Evolutionary conservation across 345 rosid genomes (phyloP), one percentile per base, ranked within the genome.

Genomic region (Microthlaspi erraticum): DNA sequence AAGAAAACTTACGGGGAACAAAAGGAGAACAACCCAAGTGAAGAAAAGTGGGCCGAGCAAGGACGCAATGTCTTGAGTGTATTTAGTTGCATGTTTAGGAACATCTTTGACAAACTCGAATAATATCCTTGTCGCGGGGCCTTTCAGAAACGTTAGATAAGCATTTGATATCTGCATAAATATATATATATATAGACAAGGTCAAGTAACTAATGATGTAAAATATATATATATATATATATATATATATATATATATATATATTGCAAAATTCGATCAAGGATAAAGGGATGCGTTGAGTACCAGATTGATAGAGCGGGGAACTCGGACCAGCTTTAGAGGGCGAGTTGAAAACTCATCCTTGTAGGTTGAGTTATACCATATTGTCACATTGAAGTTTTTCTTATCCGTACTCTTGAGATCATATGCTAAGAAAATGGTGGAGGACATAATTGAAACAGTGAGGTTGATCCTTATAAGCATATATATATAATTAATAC

Each of bases 11-110:
- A 93, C 98, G 2, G 97, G 94, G 78, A 93, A 93, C 20, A 91
- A 85, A 64, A 84, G 96, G 87, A 93, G 88, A 88, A 90, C 59
- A 87, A 86, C 41, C 79, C 75, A 76, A 60, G 75, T 48, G 62
- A 94, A 94, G 85, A 94, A 91, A 68, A 91, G 86, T 7, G 96
- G 77, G 17, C 96, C 97, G 53, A 93, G 78, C 72, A 19, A 53
- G 79, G 72, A 77, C 2, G 72, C 61, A 0, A 74, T 49, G 19
- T 74, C 78, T 8, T 0, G 3, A 59, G 7, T 17, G 5, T 0
- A 1, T 42, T 7, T 58, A 32, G 68, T 49, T 58, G 2, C 33
- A 2, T 32, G 67, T 50, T 74, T 74, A 58, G 78, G 78, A 66
- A 66, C 72, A 51, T 74, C 78, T 74, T 74, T 74, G 32, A 74